These are phyloP conservation scores for Gelatoporia subvermispora DNA, from an alignment of 768 basidiomycete species.

Conservation along the genomic window DNA sequence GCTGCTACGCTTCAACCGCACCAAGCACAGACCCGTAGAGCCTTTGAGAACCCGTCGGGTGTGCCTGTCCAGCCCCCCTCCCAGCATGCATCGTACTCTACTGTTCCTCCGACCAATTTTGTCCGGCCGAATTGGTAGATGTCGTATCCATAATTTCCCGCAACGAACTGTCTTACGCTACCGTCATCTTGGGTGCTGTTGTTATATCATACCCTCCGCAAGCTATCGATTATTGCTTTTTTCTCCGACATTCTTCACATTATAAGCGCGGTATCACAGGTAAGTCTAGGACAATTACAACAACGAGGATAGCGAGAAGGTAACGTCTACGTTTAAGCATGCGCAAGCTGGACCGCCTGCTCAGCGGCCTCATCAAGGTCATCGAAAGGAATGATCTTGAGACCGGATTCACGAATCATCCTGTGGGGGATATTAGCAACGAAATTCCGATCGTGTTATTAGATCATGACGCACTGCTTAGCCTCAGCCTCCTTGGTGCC, in stretches of 20 bases:
- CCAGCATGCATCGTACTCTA: conserved; percentile 33
- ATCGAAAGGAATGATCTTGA: conserved; percentile 93
- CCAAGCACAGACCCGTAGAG: conserved; percentile 34
- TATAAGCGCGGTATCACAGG: not conserved
- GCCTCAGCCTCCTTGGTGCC: conserved; percentile 97
- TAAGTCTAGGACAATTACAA: not conserved
- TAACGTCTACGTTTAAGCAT: conserved; percentile 14
- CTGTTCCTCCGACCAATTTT: conserved; percentile 37
- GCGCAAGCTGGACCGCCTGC: conserved; percentile 68
- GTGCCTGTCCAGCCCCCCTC: conserved; percentile 19
- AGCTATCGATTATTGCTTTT: conserved; percentile 3
- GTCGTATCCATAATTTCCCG: conserved; percentile 2
- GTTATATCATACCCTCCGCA: conserved; percentile 13
- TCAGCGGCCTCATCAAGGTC: conserved; percentile 88
- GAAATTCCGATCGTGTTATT: conserved; percentile 5
- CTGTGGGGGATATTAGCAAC: conserved; percentile 34
- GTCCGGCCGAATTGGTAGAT: conserved; percentile 48
- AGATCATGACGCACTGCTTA: conserved; percentile 63
- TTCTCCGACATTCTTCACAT: not conserved
- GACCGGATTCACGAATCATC: conserved; percentile 88
- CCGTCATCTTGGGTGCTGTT: conserved; percentile 8
- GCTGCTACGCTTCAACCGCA: conserved; percentile 20
- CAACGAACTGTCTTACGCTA: conserved; percentile 12
- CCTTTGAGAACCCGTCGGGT: conserved; percentile 12
- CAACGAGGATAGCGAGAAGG: conserved; percentile 1